Conservation (phyloP, 345 rosid species). For the Viola odorata region DNA sequence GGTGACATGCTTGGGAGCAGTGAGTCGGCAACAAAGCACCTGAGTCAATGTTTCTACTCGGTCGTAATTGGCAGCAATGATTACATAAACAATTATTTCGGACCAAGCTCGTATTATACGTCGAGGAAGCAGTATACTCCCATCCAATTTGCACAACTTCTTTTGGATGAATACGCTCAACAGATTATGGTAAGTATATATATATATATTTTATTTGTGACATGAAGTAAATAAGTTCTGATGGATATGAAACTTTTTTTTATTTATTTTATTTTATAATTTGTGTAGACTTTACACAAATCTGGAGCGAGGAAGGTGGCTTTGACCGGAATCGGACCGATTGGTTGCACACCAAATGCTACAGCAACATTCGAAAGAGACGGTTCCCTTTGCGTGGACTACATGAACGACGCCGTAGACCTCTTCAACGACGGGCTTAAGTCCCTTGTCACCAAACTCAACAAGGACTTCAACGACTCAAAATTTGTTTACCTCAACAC, state of each 20-base stretch:
- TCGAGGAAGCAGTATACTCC: neutral
- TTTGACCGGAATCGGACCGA: slow-evolving; percentile 9
- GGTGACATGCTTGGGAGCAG: slow-evolving; percentile 1
- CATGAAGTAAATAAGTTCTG: no score
- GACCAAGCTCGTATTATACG: slow-evolving; percentile 1
- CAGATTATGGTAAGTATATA: neutral
- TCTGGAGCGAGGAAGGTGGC: slow-evolving; percentile 25
- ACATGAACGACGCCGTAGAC: slow-evolving; percentile 16
- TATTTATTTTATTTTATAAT: no score
- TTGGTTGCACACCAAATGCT: slow-evolving; percentile 19
- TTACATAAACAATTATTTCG: slow-evolving; percentile 38
- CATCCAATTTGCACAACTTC: neutral
- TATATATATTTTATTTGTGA: neutral
- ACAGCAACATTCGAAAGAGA: neutral
- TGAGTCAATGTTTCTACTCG: slow-evolving; percentile 31
- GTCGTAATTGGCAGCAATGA: slow-evolving; percentile 40
- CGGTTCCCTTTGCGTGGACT: slow-evolving; percentile 11
- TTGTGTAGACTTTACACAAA: slow-evolving; percentile 11
- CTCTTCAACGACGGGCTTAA: slow-evolving; percentile 11
- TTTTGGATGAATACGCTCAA: neutral
- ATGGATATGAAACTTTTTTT: no score
- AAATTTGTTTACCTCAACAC: slow-evolving; percentile 12
- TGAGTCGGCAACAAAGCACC: neutral
- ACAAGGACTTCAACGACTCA: slow-evolving; percentile 5
- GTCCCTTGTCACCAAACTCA: slow-evolving; percentile 9